Base-by-base conservation (phyloP, 2,329 filamentous ascomycete species). In the Chaetomiaceae sp. region DNA sequence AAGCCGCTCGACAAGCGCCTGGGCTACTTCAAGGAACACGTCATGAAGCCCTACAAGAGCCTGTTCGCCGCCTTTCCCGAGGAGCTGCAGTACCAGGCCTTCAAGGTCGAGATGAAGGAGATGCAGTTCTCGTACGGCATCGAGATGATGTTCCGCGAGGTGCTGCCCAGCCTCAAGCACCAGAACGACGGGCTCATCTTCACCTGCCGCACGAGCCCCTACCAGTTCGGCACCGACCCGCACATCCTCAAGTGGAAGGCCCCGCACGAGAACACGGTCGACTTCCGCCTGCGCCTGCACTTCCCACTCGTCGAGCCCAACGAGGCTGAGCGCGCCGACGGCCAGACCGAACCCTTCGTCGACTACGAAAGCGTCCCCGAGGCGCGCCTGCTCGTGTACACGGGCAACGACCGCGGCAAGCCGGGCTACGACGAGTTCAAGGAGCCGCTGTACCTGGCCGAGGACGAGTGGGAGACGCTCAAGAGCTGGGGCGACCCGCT, bases 191-290 rank as follows among this genome's bases (percentile, higher is more conserved):
- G 93, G 5, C 78, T 99, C 41, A 96, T 99, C 64, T 99, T 97
- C 70, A 97, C 93, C n/a, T 96, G 92, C 71, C 83, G 88, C 57
- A 86, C 83, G 61, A 89, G 88, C 16, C 79, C 85, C 9, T 99
- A 99, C 73, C 85, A 85, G 61, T 85, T 87, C 58, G 93, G 93
- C 59, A 99, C 93, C 12, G 93, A 99, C 68, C 81, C 82, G 44
- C 86, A 96, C 66, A 99, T 96, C 56, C 75, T 99, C 34, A 99
- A 99, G 69, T 99, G 93, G 93, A 99, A 99, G 70, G 90, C 92
- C 0, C 89, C 89, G 4, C 78, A 88, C 58, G 93, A 99, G 68
- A 99, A 99, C 72, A 95, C 90, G 0, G 83, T 99, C 60, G 93
- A 99, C 67, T 96, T 96, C 67, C 81, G 86, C 37, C 77, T 97